Base-by-base conservation (phyloP, 2,329 filamentous ascomycete species). In the Aureobasidium sp. region DNA sequence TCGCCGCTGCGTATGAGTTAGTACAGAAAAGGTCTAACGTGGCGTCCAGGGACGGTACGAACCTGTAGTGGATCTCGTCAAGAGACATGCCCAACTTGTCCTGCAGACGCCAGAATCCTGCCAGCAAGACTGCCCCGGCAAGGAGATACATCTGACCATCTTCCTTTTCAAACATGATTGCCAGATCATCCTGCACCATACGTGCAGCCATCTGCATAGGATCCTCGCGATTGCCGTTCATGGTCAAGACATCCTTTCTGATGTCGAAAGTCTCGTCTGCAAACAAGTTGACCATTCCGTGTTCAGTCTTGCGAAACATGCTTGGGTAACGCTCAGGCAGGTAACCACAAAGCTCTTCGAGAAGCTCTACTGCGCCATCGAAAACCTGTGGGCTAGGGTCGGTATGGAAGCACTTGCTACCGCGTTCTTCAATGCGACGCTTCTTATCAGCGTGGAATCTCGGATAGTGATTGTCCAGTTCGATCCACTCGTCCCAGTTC, bases 61-160 rank as follows among this genome's bases (percentile, higher is more conserved):
- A 62, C 62, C 61, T 64, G 0, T 85, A 90, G 73, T 95, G 90
- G 66, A 95, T 92, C 60, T 92, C 85, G 0, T 84, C 85, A 7
- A 95, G 75, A 1, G 81, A 78, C 89, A 94, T 92, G 25, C 87
- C 87, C 68, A 86, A 83, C 73, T 95, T 95, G 69, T 95, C 89
- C 60, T 84, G 78, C 0, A 95, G 77, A 2, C 88, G 82, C 90
- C 90, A 95, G 78, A 95, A 95, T 0, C 90, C 90, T 0, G 90
- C 81, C 0, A 95, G 79, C 2, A 94, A 78, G 61, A 94, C 85
- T 0, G 86, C 81, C 0, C 89, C 90, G 0, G 88, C 88, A 1
- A 91, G 81, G 0, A 95, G 81, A 70, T 91, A 90, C 75, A 93
- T 93, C 70, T 91, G 84, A 0, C 89, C 88, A 68, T 95, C 89